Evolutionary conservation across 208 protist genomes (phyloP), one percentile per base, ranked within the genome.

Genomic region (Entamoeba moshkovskii): DNA sequence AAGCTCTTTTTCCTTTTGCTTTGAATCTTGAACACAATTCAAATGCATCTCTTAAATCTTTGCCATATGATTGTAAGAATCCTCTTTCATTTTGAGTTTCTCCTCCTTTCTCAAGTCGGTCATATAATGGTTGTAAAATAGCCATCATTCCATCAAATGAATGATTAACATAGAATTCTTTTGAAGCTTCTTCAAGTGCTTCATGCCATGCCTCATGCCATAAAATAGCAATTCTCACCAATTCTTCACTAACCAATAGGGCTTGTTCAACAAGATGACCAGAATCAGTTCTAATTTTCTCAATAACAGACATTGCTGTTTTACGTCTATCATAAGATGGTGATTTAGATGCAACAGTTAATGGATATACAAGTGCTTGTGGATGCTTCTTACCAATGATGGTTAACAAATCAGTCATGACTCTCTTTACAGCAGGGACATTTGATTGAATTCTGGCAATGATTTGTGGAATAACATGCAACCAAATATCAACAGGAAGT

Each of bases 381-480:
- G 99, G 99, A 96, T 99, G 99, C 29, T 96, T 96, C 94, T 97
- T 98, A 46, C 98, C 98, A 94, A 99, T 97, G 44, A 96, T 95
- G 47, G 95, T 94, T 16, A 99, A 96, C 5, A 99, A 96, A 45
- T 98, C 95, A 93, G 98, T 97, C 45, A 99, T 97, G 18, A 98
- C 97, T 93, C 97, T 96, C 0, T 97, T 96, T 44, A 99, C 97
- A 13, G 95, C 94, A 0, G 95, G 42, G 33, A 98, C 95, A 46
- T 95, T 96, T 33, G 97, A 98, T 95, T 99, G 97, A 92, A 99
- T 98, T 44, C 98, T 97, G 38, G 98, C 99, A 94, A 99, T 99
- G 46, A 99, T 98, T 96, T 99, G 98, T 38, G 98, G 99, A 66
- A 99, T 98, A n/a, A 99, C 98, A 95, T 98, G 98, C 6, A 99